phyloP scores from a whole-genome alignment of 768 basidiomycete species.

The Daedaleopsis nitida region DNA sequence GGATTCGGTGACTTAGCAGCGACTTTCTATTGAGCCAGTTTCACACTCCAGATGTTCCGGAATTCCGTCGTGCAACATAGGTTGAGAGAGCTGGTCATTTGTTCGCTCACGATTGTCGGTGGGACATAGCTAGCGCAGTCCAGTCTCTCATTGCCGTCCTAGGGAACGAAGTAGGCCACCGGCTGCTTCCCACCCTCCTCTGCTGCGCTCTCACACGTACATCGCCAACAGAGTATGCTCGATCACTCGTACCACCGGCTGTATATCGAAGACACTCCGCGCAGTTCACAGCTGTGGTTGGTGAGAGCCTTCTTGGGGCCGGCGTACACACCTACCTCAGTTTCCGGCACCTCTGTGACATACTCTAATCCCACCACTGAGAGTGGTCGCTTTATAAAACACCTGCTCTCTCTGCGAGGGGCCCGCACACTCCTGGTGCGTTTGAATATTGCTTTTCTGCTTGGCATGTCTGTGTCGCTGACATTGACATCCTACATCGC shows the following conservation, averaged over 20 bases:
- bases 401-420: not conserved
- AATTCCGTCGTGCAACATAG: not conserved
- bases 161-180: not conserved
- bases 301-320: slow-evolving; percentile 1
- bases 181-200: slow-evolving; percentile 8
- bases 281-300: slow-evolving; percentile 6
- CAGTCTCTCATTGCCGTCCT: not conserved
- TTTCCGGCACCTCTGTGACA: not conserved
- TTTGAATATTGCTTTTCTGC: not conserved
- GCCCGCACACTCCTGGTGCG: not conserved
- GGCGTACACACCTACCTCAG: not conserved
- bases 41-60: not conserved
- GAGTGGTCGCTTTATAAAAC: slow-evolving; percentile 13
- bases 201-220: slow-evolving; percentile 16
- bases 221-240: slow-evolving; percentile 1
- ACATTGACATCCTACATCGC: not conserved
- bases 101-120: not conserved
- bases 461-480: not conserved
- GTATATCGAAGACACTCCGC: not conserved
- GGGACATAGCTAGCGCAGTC: not conserved
- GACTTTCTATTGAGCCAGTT: not conserved
- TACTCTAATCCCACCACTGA: slow-evolving; percentile 11
- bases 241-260: not conserved
- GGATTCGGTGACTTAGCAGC: no score
- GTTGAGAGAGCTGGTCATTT: not conserved